Evolutionary conservation across 2,329 filamentous ascomycete species (phyloP), one percentile per base, ranked within the genome.

Genomic region (Alternaria angustiovoidea): DNA sequence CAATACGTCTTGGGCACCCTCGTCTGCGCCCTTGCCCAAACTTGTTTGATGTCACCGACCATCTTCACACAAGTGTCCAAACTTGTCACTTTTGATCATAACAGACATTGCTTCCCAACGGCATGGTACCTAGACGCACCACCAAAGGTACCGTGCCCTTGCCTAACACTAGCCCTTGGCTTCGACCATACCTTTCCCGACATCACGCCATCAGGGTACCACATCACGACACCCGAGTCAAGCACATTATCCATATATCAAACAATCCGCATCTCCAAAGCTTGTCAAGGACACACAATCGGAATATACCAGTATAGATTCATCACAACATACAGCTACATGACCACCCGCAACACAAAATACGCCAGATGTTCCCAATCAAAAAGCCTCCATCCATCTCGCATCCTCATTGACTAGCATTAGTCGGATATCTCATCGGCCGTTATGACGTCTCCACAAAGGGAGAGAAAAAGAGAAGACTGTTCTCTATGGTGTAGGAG

Each of bases 361-460:
- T 26, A 26, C 59, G 56, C 57, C 59, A 55, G 22, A 18, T 34
- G 39, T 32, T 32, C 57, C 39, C 11, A n/a, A 38, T 51, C 53
- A 1, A n/a, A 5, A 32, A 54, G 56, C 43, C 53, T 49, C 46
- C 62, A 34, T 38, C 57, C 54, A 39, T 32, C 57, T 26, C 55
- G 32, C 39, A 16, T 48, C 63, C 59, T 59, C 59, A 42, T 42
- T 24, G 52, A 60, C 62, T 66, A 57, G 69, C 69, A 70, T 72
- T 64, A 72, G 24, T 48, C 52, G 62, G 64, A 68, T 66, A 67
- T 69, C 64, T 68, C 64, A 55, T 65, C 64, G 70, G 71, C 72
- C 68, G 69, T 75, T 57, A 65, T 46, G 60, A 53, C 39, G 26
- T 48, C 54, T 61, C 57, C 47, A 28, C 44, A 22, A 51, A 18